phyloP scores from a whole-genome alignment of 495 filamentous ascomycete species.

The Viridothelium virens region DNA sequence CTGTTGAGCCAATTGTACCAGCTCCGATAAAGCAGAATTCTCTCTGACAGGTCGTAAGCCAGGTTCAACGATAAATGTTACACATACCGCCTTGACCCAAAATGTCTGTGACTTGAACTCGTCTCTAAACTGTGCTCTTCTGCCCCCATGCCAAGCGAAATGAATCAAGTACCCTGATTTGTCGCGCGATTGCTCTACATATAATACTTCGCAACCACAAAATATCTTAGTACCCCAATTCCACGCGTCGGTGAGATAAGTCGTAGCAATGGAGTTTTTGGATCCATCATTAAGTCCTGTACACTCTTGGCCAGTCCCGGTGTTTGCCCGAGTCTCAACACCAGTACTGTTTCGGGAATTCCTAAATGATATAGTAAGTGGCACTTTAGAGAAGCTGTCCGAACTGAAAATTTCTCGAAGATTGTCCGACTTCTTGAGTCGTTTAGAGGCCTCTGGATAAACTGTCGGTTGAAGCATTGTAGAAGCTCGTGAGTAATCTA shows the following conservation, averaged over 20 bases:
- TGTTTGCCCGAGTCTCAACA: neutral
- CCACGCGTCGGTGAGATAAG: conserved; percentile 5
- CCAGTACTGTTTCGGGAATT: neutral
- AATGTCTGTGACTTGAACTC: conserved; percentile 3
- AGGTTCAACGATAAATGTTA: neutral
- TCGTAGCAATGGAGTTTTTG: conserved; percentile 6
- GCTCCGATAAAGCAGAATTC: conserved; percentile 5
- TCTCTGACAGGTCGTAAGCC: conserved; percentile 1
- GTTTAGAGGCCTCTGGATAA: conserved; percentile 1
- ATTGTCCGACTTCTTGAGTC: neutral
- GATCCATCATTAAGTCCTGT: neutral
- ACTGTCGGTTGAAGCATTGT: neutral
- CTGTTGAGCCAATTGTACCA: conserved; percentile 1
- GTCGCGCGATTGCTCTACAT: neutral
- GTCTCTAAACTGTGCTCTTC: neutral
- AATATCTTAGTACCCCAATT: neutral
- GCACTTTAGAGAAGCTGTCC: neutral
- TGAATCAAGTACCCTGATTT: conserved; percentile 4
- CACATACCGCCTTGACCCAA: conserved; percentile 3
- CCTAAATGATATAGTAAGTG: neutral
- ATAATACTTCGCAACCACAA: neutral
- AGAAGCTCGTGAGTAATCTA: conserved; percentile 5
- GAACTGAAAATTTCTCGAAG: neutral
- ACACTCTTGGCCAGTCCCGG: neutral
- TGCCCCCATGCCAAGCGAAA: neutral